Percentiles rank a stretch among this genome's conserved stretches.
Evolutionary conservation across 2,329 filamentous ascomycete species (phyloP).

Genomic region (Colletotrichum tanaceti): DNA sequence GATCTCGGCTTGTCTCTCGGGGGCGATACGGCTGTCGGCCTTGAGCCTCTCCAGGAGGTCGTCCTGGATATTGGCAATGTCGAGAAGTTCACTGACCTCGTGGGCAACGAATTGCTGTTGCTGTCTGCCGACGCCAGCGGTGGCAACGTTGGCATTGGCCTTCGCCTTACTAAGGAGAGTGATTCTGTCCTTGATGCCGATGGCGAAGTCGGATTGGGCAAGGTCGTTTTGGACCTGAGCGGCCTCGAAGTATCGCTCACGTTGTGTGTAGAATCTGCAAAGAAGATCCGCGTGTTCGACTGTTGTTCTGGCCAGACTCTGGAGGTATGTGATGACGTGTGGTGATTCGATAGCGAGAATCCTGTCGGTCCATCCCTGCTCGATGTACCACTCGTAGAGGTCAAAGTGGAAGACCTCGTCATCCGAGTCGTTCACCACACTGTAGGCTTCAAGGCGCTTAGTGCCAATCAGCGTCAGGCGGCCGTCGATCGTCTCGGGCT

Average conservation of each 20-base stretch:
- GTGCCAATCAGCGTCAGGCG: slow-evolving; percentile 79
- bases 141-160: slow-evolving; percentile 88
- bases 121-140: slow-evolving; percentile 80
- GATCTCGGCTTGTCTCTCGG: slow-evolving; percentile 73
- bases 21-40: slow-evolving; percentile 75
- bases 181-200: slow-evolving; percentile 87
- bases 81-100: slow-evolving; percentile 85
- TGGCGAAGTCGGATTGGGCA: slow-evolving; percentile 82
- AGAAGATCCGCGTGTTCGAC: slow-evolving; percentile 87
- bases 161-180: slow-evolving; percentile 91
- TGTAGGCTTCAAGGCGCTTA: slow-evolving; percentile 88
- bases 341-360: slow-evolving; percentile 86
- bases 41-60: slow-evolving; percentile 84
- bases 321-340: slow-evolving; percentile 87
- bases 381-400: slow-evolving; percentile 98
- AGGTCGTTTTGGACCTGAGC: slow-evolving; percentile 87
- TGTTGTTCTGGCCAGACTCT: slow-evolving; percentile 78
- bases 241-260: slow-evolving; percentile 85
- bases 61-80: slow-evolving; percentile 94
- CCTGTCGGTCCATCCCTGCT: slow-evolving; percentile 84
- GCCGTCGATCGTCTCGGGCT: slow-evolving; percentile 82
- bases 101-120: slow-evolving; percentile 87
- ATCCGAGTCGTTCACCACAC: slow-evolving; percentile 85
- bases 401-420: slow-evolving; percentile 97
- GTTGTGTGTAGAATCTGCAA: slow-evolving; percentile 91